Evolutionary conservation across 306 rosid genomes (phyloP), one percentile per base, ranked within the genome.

Genomic region (Glycyrrhiza uralensis): DNA sequence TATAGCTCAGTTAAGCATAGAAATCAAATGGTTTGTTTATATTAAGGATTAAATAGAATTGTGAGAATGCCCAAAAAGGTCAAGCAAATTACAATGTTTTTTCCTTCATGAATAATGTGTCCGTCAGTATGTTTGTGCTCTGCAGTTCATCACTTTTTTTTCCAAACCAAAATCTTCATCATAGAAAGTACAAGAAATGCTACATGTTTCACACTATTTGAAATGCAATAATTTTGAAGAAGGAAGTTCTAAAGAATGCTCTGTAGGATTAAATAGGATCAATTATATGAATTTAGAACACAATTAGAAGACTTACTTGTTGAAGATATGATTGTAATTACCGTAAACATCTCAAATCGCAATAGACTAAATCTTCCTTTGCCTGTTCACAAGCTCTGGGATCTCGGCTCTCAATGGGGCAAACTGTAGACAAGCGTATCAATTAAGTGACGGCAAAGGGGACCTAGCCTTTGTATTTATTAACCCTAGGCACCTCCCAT

Each of bases 81-180:
- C 39, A 44, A 55, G 13, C 22, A 17, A 55, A 23, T 57, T 45
- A 56, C 41, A 64, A 71, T 8, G 26, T 9, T n/a, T 5, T 75
- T 39, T 52, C 49, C 45, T 32, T 65, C 19, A 33, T 56, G 70
- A 63, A 68, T 36, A 47, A 56, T 70, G 36, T 56, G 57, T 47
- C 39, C 47, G 47, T 36, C 39, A 50, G 45, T 33, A 18, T 18
- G 56, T 44, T 41, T 33, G 35, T 41, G 11, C 26, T 70, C 62
- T 26, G 65, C 24, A 65, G 73, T 50, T 67, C 67, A 72, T 66
- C 36, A 32, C 47, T 81, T 46, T n/a, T n/a, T 18, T 67, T 30
- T 26, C 73, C 52, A 66, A 66, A 41, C 28, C 45, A 60, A 59
- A 66, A 74, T 10, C 46, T 41, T 66, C 24, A 60, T 30, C 50